These are phyloP conservation scores for Erigeron canadensis DNA, from an alignment of 129 eudicot genomes.

Conservation along the genomic window DNA sequence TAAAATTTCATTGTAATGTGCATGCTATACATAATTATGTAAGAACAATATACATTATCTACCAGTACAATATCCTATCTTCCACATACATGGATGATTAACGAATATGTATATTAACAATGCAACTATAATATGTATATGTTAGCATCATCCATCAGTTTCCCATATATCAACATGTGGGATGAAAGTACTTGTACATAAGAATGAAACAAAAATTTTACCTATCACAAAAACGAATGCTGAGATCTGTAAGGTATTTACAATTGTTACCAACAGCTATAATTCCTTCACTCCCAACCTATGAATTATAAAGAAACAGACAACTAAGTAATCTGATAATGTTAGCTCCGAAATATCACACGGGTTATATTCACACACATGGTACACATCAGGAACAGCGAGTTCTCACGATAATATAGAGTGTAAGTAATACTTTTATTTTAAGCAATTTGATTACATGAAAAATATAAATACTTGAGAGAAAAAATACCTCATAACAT, in stretches of 20 bases:
- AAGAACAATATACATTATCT: neutral
- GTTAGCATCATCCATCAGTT: neutral
- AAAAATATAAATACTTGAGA: neutral
- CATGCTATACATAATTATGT: neutral
- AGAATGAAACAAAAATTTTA: neutral
- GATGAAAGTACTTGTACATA: neutral
- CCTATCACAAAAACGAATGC: slow-evolving; percentile 7
- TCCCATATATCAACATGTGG: neutral
- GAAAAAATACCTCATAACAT: slow-evolving; percentile 16
- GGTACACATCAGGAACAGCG: neutral
- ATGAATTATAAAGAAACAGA: neutral
- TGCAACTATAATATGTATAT: neutral
- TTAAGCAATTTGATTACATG: neutral
- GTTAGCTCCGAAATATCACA: neutral
- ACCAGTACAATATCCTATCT: neutral
- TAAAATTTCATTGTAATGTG: neutral
- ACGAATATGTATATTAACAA: no score
- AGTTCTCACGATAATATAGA: neutral
- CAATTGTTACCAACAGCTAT: slow-evolving; percentile 8
- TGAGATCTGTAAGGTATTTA: slow-evolving; percentile 15
- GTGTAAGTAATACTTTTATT: neutral
- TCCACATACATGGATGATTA: neutral
- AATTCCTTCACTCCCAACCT: slow-evolving; percentile 13
- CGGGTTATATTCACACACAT: neutral
- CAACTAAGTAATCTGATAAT: neutral